These are phyloP conservation scores for Psilocybe mexicana DNA, from an alignment of 1,284 basidiomycete species.

Conservation along the genomic window DNA sequence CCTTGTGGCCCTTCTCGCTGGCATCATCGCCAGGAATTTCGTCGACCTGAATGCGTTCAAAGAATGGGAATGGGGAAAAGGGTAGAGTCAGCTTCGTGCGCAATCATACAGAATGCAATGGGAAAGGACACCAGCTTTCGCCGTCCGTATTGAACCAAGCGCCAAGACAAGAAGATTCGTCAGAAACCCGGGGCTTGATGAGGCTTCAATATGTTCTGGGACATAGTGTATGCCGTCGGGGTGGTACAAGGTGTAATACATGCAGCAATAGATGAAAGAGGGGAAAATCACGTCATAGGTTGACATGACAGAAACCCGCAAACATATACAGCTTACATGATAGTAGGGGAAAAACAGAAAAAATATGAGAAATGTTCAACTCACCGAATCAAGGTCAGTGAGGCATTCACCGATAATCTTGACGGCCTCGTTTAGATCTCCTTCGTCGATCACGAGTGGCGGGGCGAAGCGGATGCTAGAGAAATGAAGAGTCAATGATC, in stretches of 20 bases:
- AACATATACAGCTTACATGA: not conserved
- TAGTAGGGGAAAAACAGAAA: not conserved
- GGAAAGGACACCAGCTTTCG: slow-evolving; percentile 18
- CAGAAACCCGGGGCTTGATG: not conserved
- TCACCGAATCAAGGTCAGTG: slow-evolving; percentile 78
- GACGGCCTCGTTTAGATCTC: slow-evolving; percentile 77
- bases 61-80: not conserved
- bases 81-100: slow-evolving; percentile 2
- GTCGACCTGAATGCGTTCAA: slow-evolving; percentile 49
- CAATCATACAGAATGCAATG: not conserved
- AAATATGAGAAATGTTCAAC: slow-evolving; percentile 23
- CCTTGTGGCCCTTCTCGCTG: slow-evolving; percentile 41
- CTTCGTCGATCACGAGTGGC: slow-evolving; percentile 89
- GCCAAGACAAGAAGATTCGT: not conserved
- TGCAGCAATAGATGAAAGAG: not conserved
- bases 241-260: not conserved
- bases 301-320: not conserved
- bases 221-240: not conserved
- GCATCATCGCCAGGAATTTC: slow-evolving; percentile 71
- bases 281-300: slow-evolving; percentile 1
- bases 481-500: not conserved
- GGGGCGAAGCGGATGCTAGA: slow-evolving; percentile 92
- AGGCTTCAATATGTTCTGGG: not conserved
- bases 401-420: slow-evolving; percentile 78
- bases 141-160: slow-evolving; percentile 1